These are phyloP conservation scores for Colletotrichum sp. DNA, from an alignment of 2,329 filamentous ascomycete species.

Conservation along the genomic window DNA sequence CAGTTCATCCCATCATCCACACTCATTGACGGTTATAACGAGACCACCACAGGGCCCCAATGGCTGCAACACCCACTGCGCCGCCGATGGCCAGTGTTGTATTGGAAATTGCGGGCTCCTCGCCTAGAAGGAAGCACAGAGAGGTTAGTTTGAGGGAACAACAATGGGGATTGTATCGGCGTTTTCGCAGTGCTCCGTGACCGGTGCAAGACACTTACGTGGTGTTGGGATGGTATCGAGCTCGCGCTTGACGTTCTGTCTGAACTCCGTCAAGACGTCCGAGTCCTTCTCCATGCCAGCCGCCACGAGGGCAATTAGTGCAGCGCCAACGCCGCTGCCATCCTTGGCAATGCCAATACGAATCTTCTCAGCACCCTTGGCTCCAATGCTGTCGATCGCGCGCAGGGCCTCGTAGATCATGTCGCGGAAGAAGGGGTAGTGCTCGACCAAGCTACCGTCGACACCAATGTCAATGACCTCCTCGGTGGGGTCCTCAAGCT, in stretches of 20 bases:
- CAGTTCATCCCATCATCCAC: not conserved
- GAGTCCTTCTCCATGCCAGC: slow-evolving; percentile 65
- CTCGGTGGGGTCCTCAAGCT: slow-evolving; percentile 67
- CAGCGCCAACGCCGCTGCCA: slow-evolving; percentile 93
- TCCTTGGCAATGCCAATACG: slow-evolving; percentile 97
- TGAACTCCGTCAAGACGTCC: slow-evolving; percentile 48
- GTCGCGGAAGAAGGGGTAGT: slow-evolving; percentile 91
- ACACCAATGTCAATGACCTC: slow-evolving; percentile 89
- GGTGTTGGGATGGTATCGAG: slow-evolving; percentile 34
- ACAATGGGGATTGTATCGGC: slow-evolving; percentile 21
- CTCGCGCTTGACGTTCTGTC: slow-evolving; percentile 41
- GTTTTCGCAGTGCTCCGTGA: slow-evolving; percentile 21
- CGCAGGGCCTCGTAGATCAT: slow-evolving; percentile 85
- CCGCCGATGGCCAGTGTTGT: slow-evolving; percentile 37
- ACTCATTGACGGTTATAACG: slow-evolving; percentile 5
- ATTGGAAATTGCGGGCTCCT: slow-evolving; percentile 34
- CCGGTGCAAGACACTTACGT: slow-evolving; percentile 29
- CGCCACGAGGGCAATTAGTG: slow-evolving; percentile 90
- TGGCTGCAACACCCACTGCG: slow-evolving; percentile 39
- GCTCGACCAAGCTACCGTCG: slow-evolving; percentile 92
- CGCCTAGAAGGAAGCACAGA: slow-evolving; percentile 24
- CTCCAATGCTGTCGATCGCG: slow-evolving; percentile 78
- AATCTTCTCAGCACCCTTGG: slow-evolving; percentile 81
- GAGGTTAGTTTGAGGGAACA: slow-evolving; percentile 25
- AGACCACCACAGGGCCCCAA: slow-evolving; percentile 26